phyloP scores from a whole-genome alignment of 148 eudicot species.

The Amaranthus cruentus region DNA sequence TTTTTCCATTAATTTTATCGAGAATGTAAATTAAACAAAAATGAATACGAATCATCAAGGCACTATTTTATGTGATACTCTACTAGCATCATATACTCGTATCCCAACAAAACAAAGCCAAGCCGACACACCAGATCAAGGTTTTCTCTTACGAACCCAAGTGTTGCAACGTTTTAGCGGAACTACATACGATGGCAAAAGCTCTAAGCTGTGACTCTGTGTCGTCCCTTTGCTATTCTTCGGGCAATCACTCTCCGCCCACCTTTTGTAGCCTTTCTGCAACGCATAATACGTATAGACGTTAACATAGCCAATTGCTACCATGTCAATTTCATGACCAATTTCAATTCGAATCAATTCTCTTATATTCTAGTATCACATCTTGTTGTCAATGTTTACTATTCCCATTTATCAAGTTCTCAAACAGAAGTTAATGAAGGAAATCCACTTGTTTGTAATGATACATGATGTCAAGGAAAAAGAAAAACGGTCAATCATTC shows the following conservation, averaged over 20 bases:
- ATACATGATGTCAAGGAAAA: too few species aligned
- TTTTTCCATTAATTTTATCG: conserved; percentile 1
- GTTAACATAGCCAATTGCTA: background rate
- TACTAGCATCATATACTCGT: conserved; percentile 9
- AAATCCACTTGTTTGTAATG: too few species aligned
- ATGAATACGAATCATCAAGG: background rate
- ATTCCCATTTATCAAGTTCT: too few species aligned
- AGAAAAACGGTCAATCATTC: too few species aligned
- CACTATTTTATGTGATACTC: background rate
- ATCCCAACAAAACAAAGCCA: conserved; percentile 8
- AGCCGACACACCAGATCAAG: background rate
- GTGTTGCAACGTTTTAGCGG: background rate
- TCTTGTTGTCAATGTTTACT: background rate
- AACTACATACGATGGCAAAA: background rate
- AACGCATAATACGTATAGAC: conserved; percentile 12
- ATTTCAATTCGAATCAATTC: background rate
- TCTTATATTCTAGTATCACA: background rate
- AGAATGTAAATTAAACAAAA: conserved; percentile 5
- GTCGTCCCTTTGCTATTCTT: conserved; percentile 87
- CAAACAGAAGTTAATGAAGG: too few species aligned
- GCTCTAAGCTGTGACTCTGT: conserved; percentile 72
- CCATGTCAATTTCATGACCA: background rate
- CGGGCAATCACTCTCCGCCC: conserved; percentile 91
- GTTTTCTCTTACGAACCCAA: background rate
- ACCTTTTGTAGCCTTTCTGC: conserved; percentile 91